phyloP scores from a whole-genome alignment of 495 filamentous ascomycete genomes.

The Penicillium flavigenum region DNA sequence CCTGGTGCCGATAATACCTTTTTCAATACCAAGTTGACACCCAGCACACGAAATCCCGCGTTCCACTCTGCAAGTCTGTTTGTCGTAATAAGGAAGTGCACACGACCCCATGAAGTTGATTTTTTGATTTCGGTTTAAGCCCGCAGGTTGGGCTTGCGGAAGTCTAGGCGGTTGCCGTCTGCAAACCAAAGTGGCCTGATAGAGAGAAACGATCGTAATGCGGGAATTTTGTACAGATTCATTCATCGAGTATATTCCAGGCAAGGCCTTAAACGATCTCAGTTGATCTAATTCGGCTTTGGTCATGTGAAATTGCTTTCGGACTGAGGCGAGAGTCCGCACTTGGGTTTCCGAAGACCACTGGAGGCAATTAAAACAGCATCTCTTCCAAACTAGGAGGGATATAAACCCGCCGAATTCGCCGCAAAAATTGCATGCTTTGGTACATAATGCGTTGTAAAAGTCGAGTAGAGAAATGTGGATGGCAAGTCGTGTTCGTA shows the following conservation, averaged over 20 bases:
- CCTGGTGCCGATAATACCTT: slow-evolving; percentile 30
- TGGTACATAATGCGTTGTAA: slow-evolving; percentile 36
- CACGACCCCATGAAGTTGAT: slow-evolving; percentile 38
- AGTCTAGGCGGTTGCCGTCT: slow-evolving; percentile 21
- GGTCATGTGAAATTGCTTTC: slow-evolving; percentile 32
- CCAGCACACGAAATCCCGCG: slow-evolving; percentile 40
- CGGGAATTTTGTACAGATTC: slow-evolving; percentile 28
- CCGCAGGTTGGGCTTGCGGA: slow-evolving; percentile 15
- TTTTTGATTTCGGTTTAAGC: slow-evolving; percentile 27
- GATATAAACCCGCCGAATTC: slow-evolving; percentile 38
- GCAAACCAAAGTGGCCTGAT: slow-evolving; percentile 29
- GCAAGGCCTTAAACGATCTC: slow-evolving; percentile 34
- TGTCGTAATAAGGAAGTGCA: slow-evolving; percentile 43
- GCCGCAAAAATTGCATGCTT: slow-evolving; percentile 33
- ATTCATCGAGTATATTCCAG: slow-evolving; percentile 37
- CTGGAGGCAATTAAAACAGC: slow-evolving; percentile 36
- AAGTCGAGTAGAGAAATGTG: slow-evolving; percentile 35
- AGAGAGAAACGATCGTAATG: slow-evolving; percentile 33
- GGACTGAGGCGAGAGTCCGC: slow-evolving; percentile 28
- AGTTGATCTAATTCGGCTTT: slow-evolving; percentile 19
- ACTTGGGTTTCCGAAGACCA: slow-evolving; percentile 29
- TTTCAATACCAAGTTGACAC: slow-evolving; percentile 41
- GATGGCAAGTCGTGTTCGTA: slow-evolving; percentile 35
- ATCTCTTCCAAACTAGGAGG: slow-evolving; percentile 37
- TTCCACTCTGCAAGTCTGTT: slow-evolving; percentile 33